Percentiles rank a stretch among this genome's conserved stretches.
Conservation (phyloP, 257 asterid species). For the Datura wrightii region DNA sequence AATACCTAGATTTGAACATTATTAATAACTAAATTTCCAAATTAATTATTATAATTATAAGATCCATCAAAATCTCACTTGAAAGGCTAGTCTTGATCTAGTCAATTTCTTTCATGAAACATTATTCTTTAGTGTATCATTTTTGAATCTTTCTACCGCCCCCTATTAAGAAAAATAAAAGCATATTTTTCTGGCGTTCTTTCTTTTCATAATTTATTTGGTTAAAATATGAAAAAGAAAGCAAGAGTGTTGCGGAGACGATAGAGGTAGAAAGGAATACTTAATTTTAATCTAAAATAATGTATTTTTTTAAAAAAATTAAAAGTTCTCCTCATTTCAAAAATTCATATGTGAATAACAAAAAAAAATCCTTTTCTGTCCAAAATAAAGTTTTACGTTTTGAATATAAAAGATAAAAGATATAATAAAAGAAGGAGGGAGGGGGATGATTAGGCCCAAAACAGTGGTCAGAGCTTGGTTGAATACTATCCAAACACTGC, state of each 20-base stretch:
- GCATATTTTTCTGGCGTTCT: background rate
- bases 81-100: constrained; percentile 50
- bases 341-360: too few relatives aligned
- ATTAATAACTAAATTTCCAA: constrained; percentile 20
- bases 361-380: too few relatives aligned
- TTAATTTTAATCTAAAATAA: too few relatives aligned
- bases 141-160: background rate
- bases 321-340: too few relatives aligned
- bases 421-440: too few relatives aligned
- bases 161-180: background rate
- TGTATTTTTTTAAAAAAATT: too few relatives aligned
- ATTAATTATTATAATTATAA: constrained; percentile 31
- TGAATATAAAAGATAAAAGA: too few relatives aligned
- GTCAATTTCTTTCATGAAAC: constrained; percentile 48
- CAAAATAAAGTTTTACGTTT: too few relatives aligned
- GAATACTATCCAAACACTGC: too few relatives aligned
- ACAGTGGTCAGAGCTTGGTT: too few relatives aligned
- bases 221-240: background rate
- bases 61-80: constrained; percentile 54
- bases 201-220: background rate
- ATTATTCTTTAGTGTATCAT: background rate
- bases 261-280: background rate
- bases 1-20: constrained; percentile 33
- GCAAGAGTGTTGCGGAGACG: background rate
- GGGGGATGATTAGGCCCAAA: too few relatives aligned